phyloP scores from a whole-genome alignment of 2,329 filamentous ascomycete species.

The Aureobasidium lini region DNA sequence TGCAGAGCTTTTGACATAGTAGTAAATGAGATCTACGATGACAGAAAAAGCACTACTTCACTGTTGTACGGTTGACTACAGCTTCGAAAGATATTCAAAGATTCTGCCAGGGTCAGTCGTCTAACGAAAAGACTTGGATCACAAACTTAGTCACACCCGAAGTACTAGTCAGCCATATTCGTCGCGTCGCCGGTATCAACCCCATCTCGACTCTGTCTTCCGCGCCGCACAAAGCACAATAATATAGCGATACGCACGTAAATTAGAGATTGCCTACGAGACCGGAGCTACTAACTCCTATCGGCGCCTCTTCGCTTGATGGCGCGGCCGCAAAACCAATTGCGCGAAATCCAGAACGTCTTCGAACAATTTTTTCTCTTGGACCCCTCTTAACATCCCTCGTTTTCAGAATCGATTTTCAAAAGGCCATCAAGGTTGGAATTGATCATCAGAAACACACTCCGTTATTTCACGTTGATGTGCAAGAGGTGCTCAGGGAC shows the following conservation, averaged over 20 bases:
- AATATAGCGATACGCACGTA: neutral
- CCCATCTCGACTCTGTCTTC: too few species aligned
- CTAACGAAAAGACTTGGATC: too few species aligned
- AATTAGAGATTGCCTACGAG: neutral
- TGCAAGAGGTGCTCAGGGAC: neutral
- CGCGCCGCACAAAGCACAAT: too few species aligned
- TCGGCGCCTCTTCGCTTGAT: slow-evolving; percentile 3
- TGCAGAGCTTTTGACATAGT: too few species aligned
- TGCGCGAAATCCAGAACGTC: neutral
- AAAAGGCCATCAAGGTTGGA: neutral
- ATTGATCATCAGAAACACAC: neutral
- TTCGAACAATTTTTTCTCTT: neutral
- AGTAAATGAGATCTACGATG: too few species aligned
- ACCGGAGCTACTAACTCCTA: neutral
- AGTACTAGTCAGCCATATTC: too few species aligned
- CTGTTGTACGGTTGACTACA: too few species aligned
- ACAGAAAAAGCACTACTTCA: too few species aligned
- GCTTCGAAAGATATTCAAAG: too few species aligned
- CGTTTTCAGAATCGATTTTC: neutral
- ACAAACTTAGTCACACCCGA: too few species aligned
- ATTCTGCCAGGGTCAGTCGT: too few species aligned
- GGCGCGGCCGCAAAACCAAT: neutral
- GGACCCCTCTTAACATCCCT: neutral
- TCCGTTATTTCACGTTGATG: neutral
- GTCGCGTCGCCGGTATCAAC: too few species aligned